Percentiles rank a stretch among this genome's conserved stretches.
These are phyloP conservation scores for Phlyctochytrium arcticum DNA, from an alignment of 192 early-diverging fungal species.

Conservation along the genomic window DNA sequence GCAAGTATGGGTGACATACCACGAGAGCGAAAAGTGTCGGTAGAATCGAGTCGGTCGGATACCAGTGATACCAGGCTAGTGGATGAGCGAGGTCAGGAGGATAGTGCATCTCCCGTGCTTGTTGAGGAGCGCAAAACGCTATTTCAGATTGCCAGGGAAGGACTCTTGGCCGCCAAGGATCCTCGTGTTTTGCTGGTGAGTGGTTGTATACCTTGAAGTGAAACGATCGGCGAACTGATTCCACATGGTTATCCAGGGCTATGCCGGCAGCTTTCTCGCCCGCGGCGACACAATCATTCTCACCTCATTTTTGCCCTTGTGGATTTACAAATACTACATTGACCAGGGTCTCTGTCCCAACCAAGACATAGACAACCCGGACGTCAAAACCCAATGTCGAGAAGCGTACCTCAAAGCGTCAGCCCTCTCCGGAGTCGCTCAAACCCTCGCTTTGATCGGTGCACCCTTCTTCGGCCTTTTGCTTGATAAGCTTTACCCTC, in stretches of 20 bases:
- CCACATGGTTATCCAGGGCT: slow-evolving; percentile 35
- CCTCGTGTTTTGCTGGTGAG: slow-evolving; percentile 45
- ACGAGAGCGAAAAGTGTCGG: neutral
- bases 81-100: neutral
- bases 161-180: slow-evolving; percentile 58
- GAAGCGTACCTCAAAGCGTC: slow-evolving; percentile 41
- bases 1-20: neutral
- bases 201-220: too few species aligned
- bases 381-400: slow-evolving; percentile 35
- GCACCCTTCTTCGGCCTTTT: slow-evolving; percentile 57
- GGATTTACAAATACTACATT: slow-evolving; percentile 54
- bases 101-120: neutral
- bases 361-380: slow-evolving; percentile 15
- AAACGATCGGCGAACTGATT: neutral
- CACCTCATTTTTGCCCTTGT: slow-evolving; percentile 60
- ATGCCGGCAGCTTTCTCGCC: slow-evolving; percentile 63
- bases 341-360: slow-evolving; percentile 47
- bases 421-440: slow-evolving; percentile 50
- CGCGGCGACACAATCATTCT: slow-evolving; percentile 71
- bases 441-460: slow-evolving; percentile 61
- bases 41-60: neutral
- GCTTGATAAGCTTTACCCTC: slow-evolving; percentile 34
- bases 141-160: slow-evolving; percentile 39
- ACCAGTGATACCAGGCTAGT: too few species aligned
- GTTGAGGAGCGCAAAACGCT: neutral